Conservation (phyloP, 106 monocot genomes). For the Platanthera zijinensis region DNA sequence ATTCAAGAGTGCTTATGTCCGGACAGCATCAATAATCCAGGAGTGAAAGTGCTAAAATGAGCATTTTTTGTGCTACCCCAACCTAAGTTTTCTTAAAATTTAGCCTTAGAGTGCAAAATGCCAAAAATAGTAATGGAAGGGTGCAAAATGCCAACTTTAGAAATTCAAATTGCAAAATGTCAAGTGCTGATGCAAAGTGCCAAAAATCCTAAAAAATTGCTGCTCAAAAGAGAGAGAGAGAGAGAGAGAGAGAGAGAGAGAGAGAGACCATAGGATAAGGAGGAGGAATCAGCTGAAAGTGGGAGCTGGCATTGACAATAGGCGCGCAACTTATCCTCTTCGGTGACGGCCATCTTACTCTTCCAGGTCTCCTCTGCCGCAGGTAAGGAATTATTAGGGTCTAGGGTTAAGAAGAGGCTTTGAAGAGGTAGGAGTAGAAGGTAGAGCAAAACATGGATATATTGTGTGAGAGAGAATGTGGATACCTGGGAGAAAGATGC, state of each 20-base stretch:
- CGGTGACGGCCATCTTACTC: constrained; percentile 5
- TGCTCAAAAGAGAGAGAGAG: not conserved
- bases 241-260: not conserved
- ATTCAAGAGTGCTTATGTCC: no score
- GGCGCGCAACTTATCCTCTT: constrained; percentile 8
- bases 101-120: no score
- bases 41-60: no score
- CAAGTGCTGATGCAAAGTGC: no score
- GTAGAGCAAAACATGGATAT: not conserved
- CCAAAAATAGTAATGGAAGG: no score
- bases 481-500: not conserved
- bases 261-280: constrained; percentile 40
- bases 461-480: not conserved
- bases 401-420: not conserved
- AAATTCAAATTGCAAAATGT: no score
- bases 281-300: constrained; percentile 39
- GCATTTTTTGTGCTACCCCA: no score
- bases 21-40: no score
- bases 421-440: not conserved
- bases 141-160: no score
- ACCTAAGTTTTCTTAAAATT: no score
- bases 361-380: not conserved
- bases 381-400: not conserved
- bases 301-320: constrained; percentile 13
- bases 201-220: not conserved